Base-by-base conservation (phyloP, 2,329 filamentous ascomycete genomes). In the Sarocladium oryzae region DNA sequence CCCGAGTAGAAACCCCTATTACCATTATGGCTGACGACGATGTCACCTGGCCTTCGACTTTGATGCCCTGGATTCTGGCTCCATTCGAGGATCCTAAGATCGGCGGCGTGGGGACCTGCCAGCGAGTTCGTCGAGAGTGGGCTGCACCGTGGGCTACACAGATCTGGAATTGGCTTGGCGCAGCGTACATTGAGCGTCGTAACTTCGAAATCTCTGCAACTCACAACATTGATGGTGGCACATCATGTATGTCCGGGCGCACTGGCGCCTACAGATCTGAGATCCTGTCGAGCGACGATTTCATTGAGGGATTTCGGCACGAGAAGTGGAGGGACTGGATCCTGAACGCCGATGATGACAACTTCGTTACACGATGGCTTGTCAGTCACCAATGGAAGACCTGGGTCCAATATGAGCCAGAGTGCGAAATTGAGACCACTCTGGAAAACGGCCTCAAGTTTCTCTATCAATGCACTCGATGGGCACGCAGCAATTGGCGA, bases 171-270 rank as follows among this genome's bases (percentile, higher is more conserved):
- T 96, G 92, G 77, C 78, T 97, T 18, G 91, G 91, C 5, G 88
- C 90, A 20, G 84, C 91, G 49, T 97, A 97, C 68, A 86, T 97
- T 56, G 88, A 96, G 68, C 83, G 92, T 53, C 85, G 92, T 55
- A 97, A 96, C 70, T 97, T 96, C 66, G 92, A 97, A 69, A 96
- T 95, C 64, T 95, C 91, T 45, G 91, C 92, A 28, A 96, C 91
- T 51, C 92, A 95, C 66, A 88, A 92, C 70, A 86, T 96, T 49
- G 92, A 97, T 65, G 92, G 92, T 53, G 92, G 92, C 36, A 86
- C 95, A n/a, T 95, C 92, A 10, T 97, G 92, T 73, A 89, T 97
- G 75, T 96, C 92, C 43, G 92, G 92, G 53, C 85, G 92, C 38
- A 96, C 91, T 15, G 91, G 92, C 50, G 91, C 90, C 40, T 96